Evolutionary conservation across 1,139 yeast genomes (phyloP).

Genomic region (Saccharomyces hybrid): DNA sequence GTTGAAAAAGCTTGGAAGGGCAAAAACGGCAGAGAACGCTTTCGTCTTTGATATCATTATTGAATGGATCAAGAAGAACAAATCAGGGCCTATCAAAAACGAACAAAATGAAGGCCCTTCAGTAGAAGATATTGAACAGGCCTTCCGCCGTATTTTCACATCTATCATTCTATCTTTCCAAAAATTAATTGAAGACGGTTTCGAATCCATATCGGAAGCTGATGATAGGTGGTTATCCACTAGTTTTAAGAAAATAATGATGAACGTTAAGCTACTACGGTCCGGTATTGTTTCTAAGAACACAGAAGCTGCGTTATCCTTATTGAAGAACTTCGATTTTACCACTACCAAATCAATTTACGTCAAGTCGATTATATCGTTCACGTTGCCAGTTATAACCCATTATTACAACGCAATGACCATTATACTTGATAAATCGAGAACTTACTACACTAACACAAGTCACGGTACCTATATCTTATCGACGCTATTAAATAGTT

Average conservation of each 20-base stretch:
- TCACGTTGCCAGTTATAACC: slow-evolving; percentile 49
- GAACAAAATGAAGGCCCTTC: slow-evolving; percentile 10
- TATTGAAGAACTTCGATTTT: slow-evolving; percentile 33
- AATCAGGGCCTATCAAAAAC: not conserved
- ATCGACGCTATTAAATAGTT: too few relatives aligned
- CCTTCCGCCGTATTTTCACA: slow-evolving; percentile 47
- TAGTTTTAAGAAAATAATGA: slow-evolving; percentile 41
- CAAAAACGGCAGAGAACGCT: slow-evolving; percentile 33
- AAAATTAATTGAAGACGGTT: slow-evolving; percentile 38
- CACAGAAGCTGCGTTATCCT: slow-evolving; percentile 32
- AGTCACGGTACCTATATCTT: too few relatives aligned
- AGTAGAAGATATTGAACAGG: slow-evolving; percentile 40
- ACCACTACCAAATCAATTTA: slow-evolving; percentile 30
- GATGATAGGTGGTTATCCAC: slow-evolving; percentile 56
- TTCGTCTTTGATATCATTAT: slow-evolving; percentile 46
- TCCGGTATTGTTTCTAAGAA: slow-evolving; percentile 27
- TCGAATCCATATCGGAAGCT: slow-evolving; percentile 38
- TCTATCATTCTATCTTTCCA: slow-evolving; percentile 65
- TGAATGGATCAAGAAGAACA: slow-evolving; percentile 31
- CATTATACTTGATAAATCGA: too few relatives aligned
- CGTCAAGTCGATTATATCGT: slow-evolving; percentile 41
- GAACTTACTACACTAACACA: too few relatives aligned
- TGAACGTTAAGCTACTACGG: slow-evolving; percentile 37
- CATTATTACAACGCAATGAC: slow-evolving; percentile 45
- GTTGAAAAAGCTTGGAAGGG: slow-evolving; percentile 19